Conservation (phyloP, 352 stramenopile genomes). For the Blastocystis sp. region DNA sequence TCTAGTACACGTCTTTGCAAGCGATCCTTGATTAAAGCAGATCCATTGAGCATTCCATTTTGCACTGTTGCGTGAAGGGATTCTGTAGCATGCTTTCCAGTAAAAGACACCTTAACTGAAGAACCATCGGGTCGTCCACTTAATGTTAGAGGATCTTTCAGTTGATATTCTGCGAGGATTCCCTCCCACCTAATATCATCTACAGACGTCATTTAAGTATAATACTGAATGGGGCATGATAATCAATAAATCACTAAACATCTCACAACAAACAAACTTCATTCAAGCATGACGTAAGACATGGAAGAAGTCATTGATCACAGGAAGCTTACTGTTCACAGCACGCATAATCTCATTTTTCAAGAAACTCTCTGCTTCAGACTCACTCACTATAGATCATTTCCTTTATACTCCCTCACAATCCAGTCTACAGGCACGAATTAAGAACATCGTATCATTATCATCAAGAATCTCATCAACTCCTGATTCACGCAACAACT, state of each 20-base stretch:
- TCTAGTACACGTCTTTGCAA: background rate
- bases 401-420: background rate
- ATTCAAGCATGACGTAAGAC: slow-evolving; percentile 45
- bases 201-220: background rate
- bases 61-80: background rate
- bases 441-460: slow-evolving; percentile 48
- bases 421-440: slow-evolving; percentile 33
- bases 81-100: background rate
- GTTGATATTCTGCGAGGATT: background rate
- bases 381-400: slow-evolving; percentile 26
- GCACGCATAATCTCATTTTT: slow-evolving; percentile 2
- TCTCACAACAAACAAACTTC: too few relatives aligned
- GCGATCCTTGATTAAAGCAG: background rate
- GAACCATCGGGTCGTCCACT: background rate
- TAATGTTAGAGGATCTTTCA: background rate
- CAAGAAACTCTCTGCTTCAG: slow-evolving; percentile 13
- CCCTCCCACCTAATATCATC: background rate
- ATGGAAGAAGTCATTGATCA: slow-evolving; percentile 68
- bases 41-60: slow-evolving; percentile 11
- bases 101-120: background rate
- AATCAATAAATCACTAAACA: background rate
- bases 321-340: slow-evolving; percentile 60
- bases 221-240: background rate
- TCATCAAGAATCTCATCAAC: slow-evolving; percentile 49
- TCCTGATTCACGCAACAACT: slow-evolving; percentile 41